Conservation (phyloP, 192 early-diverging fungal species). For the Backusella macrospora region DNA sequence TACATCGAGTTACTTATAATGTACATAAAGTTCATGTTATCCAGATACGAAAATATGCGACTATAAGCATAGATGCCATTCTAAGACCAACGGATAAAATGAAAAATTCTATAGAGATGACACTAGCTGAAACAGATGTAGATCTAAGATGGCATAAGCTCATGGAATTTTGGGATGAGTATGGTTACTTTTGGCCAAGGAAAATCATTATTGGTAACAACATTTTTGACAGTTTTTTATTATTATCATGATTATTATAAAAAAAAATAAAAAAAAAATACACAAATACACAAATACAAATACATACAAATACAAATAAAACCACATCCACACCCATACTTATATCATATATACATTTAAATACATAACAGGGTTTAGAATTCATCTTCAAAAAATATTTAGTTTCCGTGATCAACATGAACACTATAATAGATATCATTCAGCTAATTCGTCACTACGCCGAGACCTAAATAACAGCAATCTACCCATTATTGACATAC, state of each 20-base stretch:
- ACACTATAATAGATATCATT: not conserved
- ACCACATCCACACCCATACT: not conserved
- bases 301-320: no score
- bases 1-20: not conserved
- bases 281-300: not conserved
- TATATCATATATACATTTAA: not conserved
- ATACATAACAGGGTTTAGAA: not conserved
- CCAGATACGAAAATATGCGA: constrained; percentile 7
- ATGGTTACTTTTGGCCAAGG: constrained; percentile 9
- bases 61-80: not conserved
- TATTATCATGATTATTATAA: not conserved
- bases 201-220: not conserved
- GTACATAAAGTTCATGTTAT: not conserved
- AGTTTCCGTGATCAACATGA: not conserved
- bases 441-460: not conserved
- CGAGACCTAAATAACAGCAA: not conserved
- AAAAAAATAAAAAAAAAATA: no score
- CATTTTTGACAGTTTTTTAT: not conserved
- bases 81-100: not conserved
- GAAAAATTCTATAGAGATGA: not conserved
- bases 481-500: not conserved
- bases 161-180: not conserved
- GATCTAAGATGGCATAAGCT: not conserved
- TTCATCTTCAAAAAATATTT: not conserved
- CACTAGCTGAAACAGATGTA: constrained; percentile 2